Percentiles rank a stretch among this genome's conserved stretches.
Conservation (phyloP, 352 stramenopile species). For the Pythium rhizo-oryzae region DNA sequence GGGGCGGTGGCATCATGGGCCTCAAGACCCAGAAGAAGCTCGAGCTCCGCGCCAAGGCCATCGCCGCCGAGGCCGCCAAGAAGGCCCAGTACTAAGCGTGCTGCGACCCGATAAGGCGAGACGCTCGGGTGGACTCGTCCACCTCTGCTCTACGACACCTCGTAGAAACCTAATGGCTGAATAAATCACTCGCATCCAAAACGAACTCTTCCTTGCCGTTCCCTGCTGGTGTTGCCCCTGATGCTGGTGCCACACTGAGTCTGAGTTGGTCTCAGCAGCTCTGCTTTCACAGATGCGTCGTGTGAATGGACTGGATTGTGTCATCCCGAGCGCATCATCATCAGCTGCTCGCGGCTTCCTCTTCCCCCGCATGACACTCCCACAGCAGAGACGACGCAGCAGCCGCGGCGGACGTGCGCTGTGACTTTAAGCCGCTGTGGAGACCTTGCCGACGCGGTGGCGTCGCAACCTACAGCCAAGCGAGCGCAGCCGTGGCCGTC, state of each 20-base stretch:
- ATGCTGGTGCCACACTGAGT: too few relatives aligned
- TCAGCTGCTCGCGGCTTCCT: neutral
- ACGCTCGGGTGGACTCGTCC: neutral
- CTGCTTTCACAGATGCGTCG: neutral
- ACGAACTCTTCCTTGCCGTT: neutral
- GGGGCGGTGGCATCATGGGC: slow-evolving; percentile 99
- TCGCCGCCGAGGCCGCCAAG: slow-evolving; percentile 98
- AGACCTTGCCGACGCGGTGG: too few relatives aligned
- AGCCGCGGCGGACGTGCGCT: neutral
- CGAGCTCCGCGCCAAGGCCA: slow-evolving; percentile 96
- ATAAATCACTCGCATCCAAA: slow-evolving; percentile 37
- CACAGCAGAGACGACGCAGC: neutral
- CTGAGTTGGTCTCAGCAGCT: too few relatives aligned
- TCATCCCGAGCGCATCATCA: neutral
- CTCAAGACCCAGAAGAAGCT: slow-evolving; percentile 99
- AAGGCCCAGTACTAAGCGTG: slow-evolving; percentile 95
- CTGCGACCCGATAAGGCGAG: neutral
- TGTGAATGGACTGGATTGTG: neutral
- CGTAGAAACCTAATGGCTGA: slow-evolving; percentile 52
- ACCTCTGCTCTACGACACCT: slow-evolving; percentile 14
- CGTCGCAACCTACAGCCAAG: too few relatives aligned
- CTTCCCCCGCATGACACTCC: neutral
- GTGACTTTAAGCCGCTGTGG: too few relatives aligned
- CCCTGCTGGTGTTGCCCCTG: neutral
- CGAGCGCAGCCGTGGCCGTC: too few relatives aligned